These are phyloP conservation scores for Oxyria digyna DNA, from an alignment of 148 eudicot species.

Conservation along the genomic window DNA sequence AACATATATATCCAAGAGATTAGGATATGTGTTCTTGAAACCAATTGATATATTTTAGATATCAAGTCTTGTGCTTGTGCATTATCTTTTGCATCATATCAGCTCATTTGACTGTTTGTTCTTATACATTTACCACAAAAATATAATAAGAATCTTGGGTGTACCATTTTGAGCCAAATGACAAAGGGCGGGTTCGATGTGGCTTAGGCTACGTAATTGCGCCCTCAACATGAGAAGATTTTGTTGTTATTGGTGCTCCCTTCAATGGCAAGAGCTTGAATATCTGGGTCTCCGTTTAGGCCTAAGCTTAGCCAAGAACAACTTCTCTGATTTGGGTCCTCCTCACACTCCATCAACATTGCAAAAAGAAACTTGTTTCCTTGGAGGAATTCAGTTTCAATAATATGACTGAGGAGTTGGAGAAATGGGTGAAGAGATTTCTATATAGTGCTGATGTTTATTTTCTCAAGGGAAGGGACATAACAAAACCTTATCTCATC, in stretches of 20 bases:
- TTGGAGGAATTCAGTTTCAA: neutral
- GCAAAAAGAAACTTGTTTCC: neutral
- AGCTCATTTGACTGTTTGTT: too few species aligned
- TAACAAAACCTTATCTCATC: constrained; percentile 7
- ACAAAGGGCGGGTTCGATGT: too few species aligned
- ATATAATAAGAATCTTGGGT: too few species aligned
- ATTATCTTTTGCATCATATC: too few species aligned
- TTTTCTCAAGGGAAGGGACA: neutral
- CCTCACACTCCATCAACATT: neutral
- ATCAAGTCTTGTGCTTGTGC: too few species aligned
- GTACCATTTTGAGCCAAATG: too few species aligned
- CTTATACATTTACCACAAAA: too few species aligned
- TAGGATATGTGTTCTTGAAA: too few species aligned
- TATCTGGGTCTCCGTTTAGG: neutral
- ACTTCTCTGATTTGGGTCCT: neutral
- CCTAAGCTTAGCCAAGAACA: constrained; percentile 4
- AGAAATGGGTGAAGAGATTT: neutral
- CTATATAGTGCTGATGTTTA: neutral
- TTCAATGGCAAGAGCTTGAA: neutral
- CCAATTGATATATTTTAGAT: too few species aligned
- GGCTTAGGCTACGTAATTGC: too few species aligned
- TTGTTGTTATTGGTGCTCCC: constrained; percentile 2
- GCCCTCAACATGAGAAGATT: constrained; percentile 7
- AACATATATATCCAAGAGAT: too few species aligned
- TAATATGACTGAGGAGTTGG: neutral